Evolutionary conservation across 331 rosid species (phyloP).

Genomic region (Quercus phellos): DNA sequence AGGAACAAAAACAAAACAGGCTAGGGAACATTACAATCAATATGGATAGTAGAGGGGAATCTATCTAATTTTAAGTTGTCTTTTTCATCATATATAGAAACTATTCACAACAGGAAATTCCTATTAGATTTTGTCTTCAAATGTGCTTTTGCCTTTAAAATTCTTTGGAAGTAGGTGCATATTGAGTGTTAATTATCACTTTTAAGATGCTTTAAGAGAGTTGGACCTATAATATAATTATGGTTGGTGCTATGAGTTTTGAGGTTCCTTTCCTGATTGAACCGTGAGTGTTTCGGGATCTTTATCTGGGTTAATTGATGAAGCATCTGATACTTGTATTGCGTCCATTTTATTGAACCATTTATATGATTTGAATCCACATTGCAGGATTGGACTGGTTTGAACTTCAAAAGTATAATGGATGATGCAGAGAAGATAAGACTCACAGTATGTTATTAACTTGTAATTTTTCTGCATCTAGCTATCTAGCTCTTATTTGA

Average conservation of each 20-base stretch:
- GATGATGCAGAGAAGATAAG: constrained; percentile 82
- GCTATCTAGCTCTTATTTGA: constrained; percentile 1
- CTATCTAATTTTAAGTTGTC: too few relatives aligned
- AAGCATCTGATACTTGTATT: not conserved
- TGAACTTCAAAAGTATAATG: constrained; percentile 84
- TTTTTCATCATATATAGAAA: too few relatives aligned
- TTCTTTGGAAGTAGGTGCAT: too few relatives aligned
- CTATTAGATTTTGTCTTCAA: too few relatives aligned
- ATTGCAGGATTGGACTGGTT: constrained; percentile 93
- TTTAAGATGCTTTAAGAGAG: too few relatives aligned
- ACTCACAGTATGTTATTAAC: constrained; percentile 61
- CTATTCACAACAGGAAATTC: too few relatives aligned
- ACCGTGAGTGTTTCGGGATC: too few relatives aligned
- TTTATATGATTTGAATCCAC: constrained; percentile 4
- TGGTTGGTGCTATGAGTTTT: not conserved
- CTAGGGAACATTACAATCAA: too few relatives aligned
- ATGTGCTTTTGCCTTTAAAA: too few relatives aligned
- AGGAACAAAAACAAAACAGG: too few relatives aligned
- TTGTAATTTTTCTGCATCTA: not conserved
- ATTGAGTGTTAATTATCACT: too few relatives aligned
- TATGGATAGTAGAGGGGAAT: too few relatives aligned
- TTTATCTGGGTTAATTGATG: not conserved
- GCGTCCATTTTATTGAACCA: not conserved
- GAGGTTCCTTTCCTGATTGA: not conserved
- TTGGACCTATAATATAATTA: not conserved